These are phyloP conservation scores for Boletus rex-veris DNA, from an alignment of 768 basidiomycete genomes.

Conservation along the genomic window DNA sequence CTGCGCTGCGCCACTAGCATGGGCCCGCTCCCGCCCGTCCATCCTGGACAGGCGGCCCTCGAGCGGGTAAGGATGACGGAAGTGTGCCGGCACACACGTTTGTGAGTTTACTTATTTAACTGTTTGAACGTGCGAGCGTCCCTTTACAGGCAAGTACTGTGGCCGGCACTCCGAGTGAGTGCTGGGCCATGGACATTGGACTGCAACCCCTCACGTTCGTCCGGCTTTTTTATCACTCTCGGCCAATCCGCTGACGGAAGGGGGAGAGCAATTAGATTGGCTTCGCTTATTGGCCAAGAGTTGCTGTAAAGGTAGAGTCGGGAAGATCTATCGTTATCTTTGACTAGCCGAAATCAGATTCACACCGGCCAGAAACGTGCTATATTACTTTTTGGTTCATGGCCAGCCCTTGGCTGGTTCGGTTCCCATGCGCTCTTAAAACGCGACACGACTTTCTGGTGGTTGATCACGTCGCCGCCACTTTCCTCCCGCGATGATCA, in stretches of 20 bases:
- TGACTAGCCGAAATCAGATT: constrained; percentile 16
- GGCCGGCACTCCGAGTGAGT: not conserved
- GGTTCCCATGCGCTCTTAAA: constrained; percentile 23
- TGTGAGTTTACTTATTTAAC: not conserved
- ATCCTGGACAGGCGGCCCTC: too few species aligned
- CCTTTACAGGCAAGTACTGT: not conserved
- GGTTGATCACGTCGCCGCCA: constrained; percentile 22
- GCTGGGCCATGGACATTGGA: too few species aligned
- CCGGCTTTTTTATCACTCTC: not conserved
- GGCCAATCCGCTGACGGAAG: not conserved
- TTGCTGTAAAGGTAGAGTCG: constrained; percentile 10
- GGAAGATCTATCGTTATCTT: constrained; percentile 15
- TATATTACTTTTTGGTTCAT: constrained; percentile 9
- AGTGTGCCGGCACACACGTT: constrained; percentile 11
- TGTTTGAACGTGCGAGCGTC: constrained; percentile 7
- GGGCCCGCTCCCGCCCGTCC: not conserved
- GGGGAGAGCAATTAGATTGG: not conserved
- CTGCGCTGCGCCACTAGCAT: too few species aligned
- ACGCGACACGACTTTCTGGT: constrained; percentile 9
- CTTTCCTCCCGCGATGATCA: constrained; percentile 21
- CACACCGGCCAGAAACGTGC: constrained; percentile 27
- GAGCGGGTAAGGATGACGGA: not conserved
- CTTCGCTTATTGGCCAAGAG: not conserved
- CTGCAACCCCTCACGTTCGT: constrained; percentile 17
- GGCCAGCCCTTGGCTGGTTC: constrained; percentile 9